Conservation (phyloP, 2,329 filamentous ascomycete species). For the Rhinocladiella similis region DNA sequence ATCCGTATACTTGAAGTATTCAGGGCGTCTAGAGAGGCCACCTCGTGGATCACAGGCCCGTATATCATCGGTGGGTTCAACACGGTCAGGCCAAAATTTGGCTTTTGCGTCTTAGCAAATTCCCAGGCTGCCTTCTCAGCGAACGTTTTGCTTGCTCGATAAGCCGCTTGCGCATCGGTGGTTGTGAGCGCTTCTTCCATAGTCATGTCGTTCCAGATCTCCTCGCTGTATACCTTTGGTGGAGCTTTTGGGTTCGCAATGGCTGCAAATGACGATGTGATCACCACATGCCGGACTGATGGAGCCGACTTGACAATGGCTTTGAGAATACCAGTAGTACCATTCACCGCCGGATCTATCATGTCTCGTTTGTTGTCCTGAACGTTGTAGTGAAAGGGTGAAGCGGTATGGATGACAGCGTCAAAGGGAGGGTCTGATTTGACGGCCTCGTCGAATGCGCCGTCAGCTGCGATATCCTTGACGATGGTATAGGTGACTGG, state of each 20-base stretch:
- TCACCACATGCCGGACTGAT: constrained; percentile 71
- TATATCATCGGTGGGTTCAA: constrained; percentile 49
- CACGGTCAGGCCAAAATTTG: constrained; percentile 40
- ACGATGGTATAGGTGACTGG: constrained; percentile 11
- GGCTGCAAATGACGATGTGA: constrained; percentile 69
- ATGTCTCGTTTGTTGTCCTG: constrained; percentile 64
- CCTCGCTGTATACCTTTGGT: constrained; percentile 51
- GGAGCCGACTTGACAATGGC: constrained; percentile 60
- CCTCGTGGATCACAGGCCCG: constrained; percentile 37
- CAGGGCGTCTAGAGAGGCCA: constrained; percentile 29
- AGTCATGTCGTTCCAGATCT: constrained; percentile 60
- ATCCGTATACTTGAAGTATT: constrained; percentile 41
- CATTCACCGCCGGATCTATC: constrained; percentile 61
- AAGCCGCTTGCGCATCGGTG: constrained; percentile 44
- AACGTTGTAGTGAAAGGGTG: constrained; percentile 72
- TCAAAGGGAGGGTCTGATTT: constrained; percentile 58
- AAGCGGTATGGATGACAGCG: constrained; percentile 71
- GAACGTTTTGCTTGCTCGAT: constrained; percentile 36
- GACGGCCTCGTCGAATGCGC: constrained; percentile 43
- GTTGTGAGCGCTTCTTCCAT: constrained; percentile 45
- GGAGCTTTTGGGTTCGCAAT: constrained; percentile 50
- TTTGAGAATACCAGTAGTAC: constrained; percentile 62
- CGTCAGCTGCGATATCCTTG: constrained; percentile 14
- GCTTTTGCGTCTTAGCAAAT: constrained; percentile 31
- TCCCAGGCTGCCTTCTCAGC: constrained; percentile 32